phyloP scores from a whole-genome alignment of 345 rosid species.

The Arabis hirsuta region DNA sequence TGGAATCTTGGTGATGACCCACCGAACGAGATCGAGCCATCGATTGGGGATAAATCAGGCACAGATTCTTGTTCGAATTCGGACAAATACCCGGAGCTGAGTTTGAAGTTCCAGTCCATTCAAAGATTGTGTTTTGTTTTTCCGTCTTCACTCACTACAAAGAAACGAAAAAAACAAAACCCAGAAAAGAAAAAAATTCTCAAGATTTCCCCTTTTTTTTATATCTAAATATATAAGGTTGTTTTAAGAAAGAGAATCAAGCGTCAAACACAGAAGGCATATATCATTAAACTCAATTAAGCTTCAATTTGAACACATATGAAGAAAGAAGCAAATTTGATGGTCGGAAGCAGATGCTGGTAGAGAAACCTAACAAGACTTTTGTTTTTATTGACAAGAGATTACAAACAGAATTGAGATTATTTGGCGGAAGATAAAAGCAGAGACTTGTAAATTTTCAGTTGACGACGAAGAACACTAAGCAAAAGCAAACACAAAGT shows the following conservation, averaged over 20 bases:
- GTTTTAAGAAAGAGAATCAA: not conserved
- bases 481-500: not conserved
- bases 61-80: constrained; percentile 59
- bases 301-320: not conserved
- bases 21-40: constrained; percentile 52
- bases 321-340: not conserved
- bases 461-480: not conserved
- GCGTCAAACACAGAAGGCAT: constrained; percentile 14
- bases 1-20: constrained; percentile 33
- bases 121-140: constrained; percentile 18
- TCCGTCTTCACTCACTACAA: constrained; percentile 34
- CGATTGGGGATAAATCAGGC: constrained; percentile 45
- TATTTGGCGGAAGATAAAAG: not conserved
- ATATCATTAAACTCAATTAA: constrained; percentile 1
- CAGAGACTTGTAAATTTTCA: not conserved
- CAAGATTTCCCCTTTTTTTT: constrained; percentile 39
- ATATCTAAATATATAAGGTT: not conserved
- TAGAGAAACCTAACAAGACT: not conserved
- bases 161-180: constrained; percentile 14
- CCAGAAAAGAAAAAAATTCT: constrained; percentile 4
- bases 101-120: constrained; percentile 87
- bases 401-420: not conserved
- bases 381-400: not conserved
- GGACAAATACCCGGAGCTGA: constrained; percentile 57
- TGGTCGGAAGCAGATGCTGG: not conserved